These are phyloP conservation scores for Trematosphaeria pertusa DNA, from an alignment of 2,329 filamentous ascomycete genomes.

Conservation along the genomic window DNA sequence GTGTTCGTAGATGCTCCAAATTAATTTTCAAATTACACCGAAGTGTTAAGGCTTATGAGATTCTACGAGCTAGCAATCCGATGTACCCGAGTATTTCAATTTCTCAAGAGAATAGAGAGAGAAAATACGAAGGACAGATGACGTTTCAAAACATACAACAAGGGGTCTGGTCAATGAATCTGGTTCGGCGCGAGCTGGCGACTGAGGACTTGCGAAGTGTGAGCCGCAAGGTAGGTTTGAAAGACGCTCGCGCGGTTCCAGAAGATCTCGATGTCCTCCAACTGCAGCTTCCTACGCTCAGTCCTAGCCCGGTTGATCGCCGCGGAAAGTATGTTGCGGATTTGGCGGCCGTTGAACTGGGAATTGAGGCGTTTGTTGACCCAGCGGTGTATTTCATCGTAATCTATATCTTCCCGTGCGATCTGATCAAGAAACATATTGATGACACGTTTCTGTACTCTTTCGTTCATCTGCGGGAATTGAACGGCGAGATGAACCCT, in stretches of 20 bases:
- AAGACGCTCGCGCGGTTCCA: not conserved
- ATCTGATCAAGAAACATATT: not conserved
- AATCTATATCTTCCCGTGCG: not conserved
- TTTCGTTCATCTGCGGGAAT: slow-evolving; percentile 4
- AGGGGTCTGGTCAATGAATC: not conserved
- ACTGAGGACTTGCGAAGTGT: not conserved
- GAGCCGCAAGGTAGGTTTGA: not conserved
- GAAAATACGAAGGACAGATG: too few species aligned
- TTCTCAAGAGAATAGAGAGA: too few species aligned
- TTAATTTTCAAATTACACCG: too few species aligned
- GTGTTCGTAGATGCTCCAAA: too few species aligned
- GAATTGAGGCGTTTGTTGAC: not conserved
- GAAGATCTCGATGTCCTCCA: not conserved
- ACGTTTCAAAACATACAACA: too few species aligned
- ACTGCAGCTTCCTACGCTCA: not conserved
- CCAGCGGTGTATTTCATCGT: not conserved
- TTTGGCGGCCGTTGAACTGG: not conserved
- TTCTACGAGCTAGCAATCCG: too few species aligned
- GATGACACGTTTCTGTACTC: not conserved
- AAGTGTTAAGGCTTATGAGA: too few species aligned
- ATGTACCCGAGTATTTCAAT: too few species aligned
- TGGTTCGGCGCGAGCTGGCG: not conserved
- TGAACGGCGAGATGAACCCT: slow-evolving; percentile 29
- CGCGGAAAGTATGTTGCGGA: not conserved
- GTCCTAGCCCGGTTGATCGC: not conserved